phyloP scores from a whole-genome alignment of 768 basidiomycete species.

The Artomyces pyxidatus region DNA sequence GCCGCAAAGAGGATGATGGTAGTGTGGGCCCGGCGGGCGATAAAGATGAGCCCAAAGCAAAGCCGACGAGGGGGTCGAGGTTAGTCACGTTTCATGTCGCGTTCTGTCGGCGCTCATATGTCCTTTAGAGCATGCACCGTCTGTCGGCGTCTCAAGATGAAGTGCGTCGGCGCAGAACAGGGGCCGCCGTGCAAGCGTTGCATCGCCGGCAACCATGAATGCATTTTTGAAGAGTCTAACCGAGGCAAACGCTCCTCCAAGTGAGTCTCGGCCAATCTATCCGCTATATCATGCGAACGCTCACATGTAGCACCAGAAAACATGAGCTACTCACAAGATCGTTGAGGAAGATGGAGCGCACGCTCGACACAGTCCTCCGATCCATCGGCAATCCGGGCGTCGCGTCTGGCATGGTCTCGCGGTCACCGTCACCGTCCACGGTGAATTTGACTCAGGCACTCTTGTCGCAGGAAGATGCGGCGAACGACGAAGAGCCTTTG shows the following conservation, averaged over 20 bases:
- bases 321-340: slow-evolving; percentile 76
- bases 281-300: slow-evolving; percentile 18
- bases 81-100: slow-evolving; percentile 22
- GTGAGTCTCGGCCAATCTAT: slow-evolving; percentile 31
- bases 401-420: slow-evolving; percentile 71
- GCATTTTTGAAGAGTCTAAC: slow-evolving; percentile 95
- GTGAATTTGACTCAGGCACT: slow-evolving; percentile 6
- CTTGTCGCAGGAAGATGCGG: slow-evolving; percentile 6
- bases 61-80: slow-evolving; percentile 83
- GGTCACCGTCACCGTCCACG: slow-evolving; percentile 64
- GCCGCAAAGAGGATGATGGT: slow-evolving; percentile 47
- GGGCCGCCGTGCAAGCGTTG: slow-evolving; percentile 92
- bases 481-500: slow-evolving; percentile 10
- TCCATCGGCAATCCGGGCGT: slow-evolving; percentile 83
- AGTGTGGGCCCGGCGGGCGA: slow-evolving; percentile 42
- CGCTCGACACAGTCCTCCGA: slow-evolving; percentile 84
- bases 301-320: slow-evolving; percentile 47
- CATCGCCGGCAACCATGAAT: slow-evolving; percentile 70
- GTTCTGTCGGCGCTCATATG: background rate
- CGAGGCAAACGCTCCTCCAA: slow-evolving; percentile 85
- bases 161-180: slow-evolving; percentile 84
- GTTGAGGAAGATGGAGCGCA: slow-evolving; percentile 85
- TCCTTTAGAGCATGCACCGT: slow-evolving; percentile 78
- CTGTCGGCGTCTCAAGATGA: slow-evolving; percentile 90
- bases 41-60: slow-evolving; percentile 56